A percentile compares a stretch with the other conserved stretches of the same genome.
phyloP scores from a whole-genome alignment of 768 basidiomycete genomes.

The Lanmaoa pseudosensibilis region DNA sequence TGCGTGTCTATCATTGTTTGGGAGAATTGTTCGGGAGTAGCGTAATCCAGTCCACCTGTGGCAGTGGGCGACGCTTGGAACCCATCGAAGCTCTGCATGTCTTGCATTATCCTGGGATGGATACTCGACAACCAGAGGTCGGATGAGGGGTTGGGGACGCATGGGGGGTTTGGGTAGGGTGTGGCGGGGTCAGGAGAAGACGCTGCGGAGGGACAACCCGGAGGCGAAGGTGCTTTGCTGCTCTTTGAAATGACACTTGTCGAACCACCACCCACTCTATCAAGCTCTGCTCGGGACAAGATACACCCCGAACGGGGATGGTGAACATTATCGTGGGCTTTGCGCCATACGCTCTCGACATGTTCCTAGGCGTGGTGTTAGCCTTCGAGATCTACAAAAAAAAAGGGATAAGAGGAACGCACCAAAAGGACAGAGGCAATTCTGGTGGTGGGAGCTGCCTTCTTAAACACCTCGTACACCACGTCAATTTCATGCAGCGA shows the following conservation, averaged over 20 bases:
- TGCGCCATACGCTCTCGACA: slow-evolving; percentile 41
- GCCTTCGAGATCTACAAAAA: neutral
- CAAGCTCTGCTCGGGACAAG: slow-evolving; percentile 48
- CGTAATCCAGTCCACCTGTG: slow-evolving; percentile 30
- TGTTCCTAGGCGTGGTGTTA: slow-evolving; percentile 33
- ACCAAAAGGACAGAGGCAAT: slow-evolving; percentile 49
- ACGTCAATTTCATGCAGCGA: slow-evolving; percentile 50
- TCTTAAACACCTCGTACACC: slow-evolving; percentile 45
- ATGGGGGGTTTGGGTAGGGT: slow-evolving; percentile 13
- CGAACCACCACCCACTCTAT: slow-evolving; percentile 52
- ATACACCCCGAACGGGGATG: slow-evolving; percentile 25
- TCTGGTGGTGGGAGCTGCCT: slow-evolving; percentile 45
- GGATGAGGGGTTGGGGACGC: neutral
- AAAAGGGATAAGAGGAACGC: slow-evolving; percentile 12
- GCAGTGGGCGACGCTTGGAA: slow-evolving; percentile 25
- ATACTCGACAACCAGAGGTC: slow-evolving; percentile 15
- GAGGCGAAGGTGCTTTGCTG: slow-evolving; percentile 2
- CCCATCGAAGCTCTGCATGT: slow-evolving; percentile 47
- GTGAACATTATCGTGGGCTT: slow-evolving; percentile 44
- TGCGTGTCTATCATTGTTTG: slow-evolving; percentile 35
- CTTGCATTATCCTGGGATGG: slow-evolving; percentile 47
- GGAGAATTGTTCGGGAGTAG: slow-evolving; percentile 27
- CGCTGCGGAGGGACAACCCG: slow-evolving; percentile 2
- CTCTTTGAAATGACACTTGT: slow-evolving; percentile 43
- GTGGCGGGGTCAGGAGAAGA: slow-evolving; percentile 15